Base-by-base conservation (phyloP, 1,284 basidiomycete genomes). In the Wallemia mellicola region DNA sequence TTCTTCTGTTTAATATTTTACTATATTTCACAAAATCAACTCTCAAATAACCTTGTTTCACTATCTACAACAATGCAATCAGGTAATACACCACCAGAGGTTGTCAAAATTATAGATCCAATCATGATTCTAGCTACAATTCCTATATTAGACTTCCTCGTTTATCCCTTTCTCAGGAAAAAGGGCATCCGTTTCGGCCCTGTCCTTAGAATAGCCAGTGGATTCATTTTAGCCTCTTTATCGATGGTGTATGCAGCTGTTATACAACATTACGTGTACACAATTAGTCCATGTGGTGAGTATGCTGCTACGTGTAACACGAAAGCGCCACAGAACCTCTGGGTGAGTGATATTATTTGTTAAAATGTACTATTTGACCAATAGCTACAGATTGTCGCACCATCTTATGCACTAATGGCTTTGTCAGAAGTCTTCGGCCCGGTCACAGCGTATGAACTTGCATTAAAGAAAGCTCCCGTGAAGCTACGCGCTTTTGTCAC, bases 241-340 rank as follows among this genome's bases (percentile, higher is more conserved):
- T 7, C 9, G 19, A 7, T 32, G 7, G 30, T 19, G 19, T 32
- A 32, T 32, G 9, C 19, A 7, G 30, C 30, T 32, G 7, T 7
- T 19, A 32, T 32, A 7, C 30, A 32, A 19, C 19, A 19, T 7
- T 32, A 32, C 30, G 30, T 32, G 30, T 32, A 32, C 30, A 32
- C 7, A 19, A 32, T 32, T 9, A 32, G 30, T 58, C 54, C 14
- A 55, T 59, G 19, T 61, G 17, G 32, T 48, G 54, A 2, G 2
- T 11, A 61, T 61, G 60, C 17, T 55, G 59, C 24, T 9, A 15
- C 33, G 61, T 60, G 56, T 59, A 38, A 32, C 30, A 19, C 7
- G 30, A 32, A 32, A 19, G 30, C 30, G 30, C 9, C 7, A 7
- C 30, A 9, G 30, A 9, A 7, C 30, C 19, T 32, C 9, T 32